Conservation (phyloP, 1,139 yeast species). For the Yamadazyma songkhlaensis region DNA sequence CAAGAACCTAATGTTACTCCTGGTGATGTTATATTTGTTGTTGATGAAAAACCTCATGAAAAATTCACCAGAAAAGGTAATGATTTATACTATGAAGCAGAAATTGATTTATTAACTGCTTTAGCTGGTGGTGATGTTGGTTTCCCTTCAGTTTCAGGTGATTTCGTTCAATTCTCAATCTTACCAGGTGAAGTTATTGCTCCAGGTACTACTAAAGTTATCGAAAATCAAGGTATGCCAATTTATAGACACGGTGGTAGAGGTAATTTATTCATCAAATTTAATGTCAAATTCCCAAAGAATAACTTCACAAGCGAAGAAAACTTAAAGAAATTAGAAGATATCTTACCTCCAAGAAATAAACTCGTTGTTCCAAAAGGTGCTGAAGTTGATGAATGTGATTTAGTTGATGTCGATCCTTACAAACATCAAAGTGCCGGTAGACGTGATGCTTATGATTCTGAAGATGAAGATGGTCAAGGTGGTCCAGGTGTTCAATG, state of each 20-base stretch:
- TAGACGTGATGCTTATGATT: slow-evolving; percentile 57
- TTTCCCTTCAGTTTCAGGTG: slow-evolving; percentile 84
- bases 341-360: slow-evolving; percentile 65
- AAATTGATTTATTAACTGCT: slow-evolving; percentile 89
- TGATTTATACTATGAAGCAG: slow-evolving; percentile 81
- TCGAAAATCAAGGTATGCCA: slow-evolving; percentile 97
- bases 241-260: slow-evolving; percentile 70
- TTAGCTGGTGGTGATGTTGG: slow-evolving; percentile 93
- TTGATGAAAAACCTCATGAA: slow-evolving; percentile 85
- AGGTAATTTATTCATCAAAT: slow-evolving; percentile 72
- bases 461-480: slow-evolving; percentile 63
- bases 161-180: slow-evolving; percentile 76
- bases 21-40: slow-evolving; percentile 92
- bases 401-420: slow-evolving; percentile 62
- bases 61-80: slow-evolving; percentile 85
- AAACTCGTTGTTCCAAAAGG: slow-evolving; percentile 54
- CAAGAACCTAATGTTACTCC: slow-evolving; percentile 94
- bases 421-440: slow-evolving; percentile 50
- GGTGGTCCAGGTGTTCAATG: slow-evolving; percentile 83
- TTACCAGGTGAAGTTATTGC: slow-evolving; percentile 91
- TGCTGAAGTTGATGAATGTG: slow-evolving; percentile 81
- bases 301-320: slow-evolving; percentile 64
- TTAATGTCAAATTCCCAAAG: slow-evolving; percentile 69
- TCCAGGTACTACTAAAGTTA: slow-evolving; percentile 78
- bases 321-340: slow-evolving; percentile 61